phyloP scores from a whole-genome alignment of 1,139 yeast genomes.

The Arxiozyma slooffiae region DNA sequence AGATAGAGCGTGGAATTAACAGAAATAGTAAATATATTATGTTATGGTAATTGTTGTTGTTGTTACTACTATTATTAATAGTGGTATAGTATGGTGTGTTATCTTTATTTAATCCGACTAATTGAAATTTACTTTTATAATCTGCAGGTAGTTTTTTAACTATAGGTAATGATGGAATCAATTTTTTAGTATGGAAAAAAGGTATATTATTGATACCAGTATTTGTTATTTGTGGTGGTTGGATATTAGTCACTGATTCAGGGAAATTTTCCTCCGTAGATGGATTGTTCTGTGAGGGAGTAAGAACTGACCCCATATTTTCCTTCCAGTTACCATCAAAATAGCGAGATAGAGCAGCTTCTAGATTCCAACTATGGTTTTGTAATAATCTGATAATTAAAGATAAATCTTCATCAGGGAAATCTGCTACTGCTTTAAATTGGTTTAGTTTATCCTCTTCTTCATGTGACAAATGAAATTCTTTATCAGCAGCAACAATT shows the following conservation, averaged over 20 bases:
- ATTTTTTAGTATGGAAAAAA: constrained; percentile 4
- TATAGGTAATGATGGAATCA: constrained; percentile 27
- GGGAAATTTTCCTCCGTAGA: background rate
- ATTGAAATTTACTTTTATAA: constrained; percentile 20
- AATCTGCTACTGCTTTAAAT: constrained; percentile 33
- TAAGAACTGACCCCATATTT: constrained; percentile 15
- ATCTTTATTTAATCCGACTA: constrained; percentile 18
- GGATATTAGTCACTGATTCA: background rate
- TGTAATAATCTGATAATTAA: constrained; percentile 29
- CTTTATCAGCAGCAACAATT: constrained; percentile 15
- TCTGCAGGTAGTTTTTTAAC: constrained; percentile 28
- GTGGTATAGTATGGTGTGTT: background rate
- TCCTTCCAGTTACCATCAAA: constrained; percentile 33
- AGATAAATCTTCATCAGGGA: constrained; percentile 31
- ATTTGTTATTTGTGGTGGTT: background rate
- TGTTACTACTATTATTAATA: too few species aligned
- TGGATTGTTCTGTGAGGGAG: constrained; percentile 8
- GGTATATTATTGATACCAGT: constrained; percentile 5
- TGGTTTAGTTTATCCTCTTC: constrained; percentile 34
- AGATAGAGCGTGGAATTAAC: constrained; percentile 21
- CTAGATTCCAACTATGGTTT: constrained; percentile 35
- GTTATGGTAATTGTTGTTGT: background rate
- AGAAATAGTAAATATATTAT: constrained; percentile 12
- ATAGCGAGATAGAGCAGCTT: constrained; percentile 32
- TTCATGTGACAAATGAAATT: constrained; percentile 30